Base-by-base conservation (phyloP, 2,329 filamentous ascomycete species). In the Neurospora sp. region DNA sequence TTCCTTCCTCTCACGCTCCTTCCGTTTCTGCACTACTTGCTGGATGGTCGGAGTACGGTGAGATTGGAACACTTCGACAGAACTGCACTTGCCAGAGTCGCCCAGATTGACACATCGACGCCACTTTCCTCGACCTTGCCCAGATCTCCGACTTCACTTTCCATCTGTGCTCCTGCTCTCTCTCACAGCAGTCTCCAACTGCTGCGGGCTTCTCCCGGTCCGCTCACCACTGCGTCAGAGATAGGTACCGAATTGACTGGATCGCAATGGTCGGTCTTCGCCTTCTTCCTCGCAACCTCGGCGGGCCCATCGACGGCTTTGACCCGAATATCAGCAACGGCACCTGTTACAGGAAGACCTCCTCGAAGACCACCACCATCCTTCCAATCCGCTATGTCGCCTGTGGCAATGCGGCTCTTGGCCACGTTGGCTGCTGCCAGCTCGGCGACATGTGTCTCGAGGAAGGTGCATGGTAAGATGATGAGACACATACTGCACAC, bases 381-480 rank as follows among this genome's bases (percentile, higher is more conserved):
- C 69, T 69, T 11, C 43, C 43, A 23, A 23, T 62, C 10, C 70
- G 66, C 38, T 78, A 78, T 71, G 74, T 80, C 11, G 78, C 79
- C 1, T 80, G 78, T 66, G 78, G 79, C 43, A 80, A 80, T 66
- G 75, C 70, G 10, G 75, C 70, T 5, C 76, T 77, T 52, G 78
- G 78, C 8, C 69, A 77, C 58, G 70, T 75, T 42, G 74, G 77
- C 1, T 80, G 79, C 68, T 80, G 79, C 70, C 75, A 77, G 66
- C 72, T 71, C 1, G 76, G 76, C 23, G 79, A 80, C 71, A 75
- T 75, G 43, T 40, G 39, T 28, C 28, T 28, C 28, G 28, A 28
- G 28, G 28, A 28, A 28, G 23, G 28, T 28, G 28, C 28, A 28
- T 28, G 28, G 28, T 28, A 28, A 28, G 28, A 28, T 28, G 28